phyloP scores from a whole-genome alignment of 2,329 filamentous ascomycete species.

The Epichloe coenophiala region DNA sequence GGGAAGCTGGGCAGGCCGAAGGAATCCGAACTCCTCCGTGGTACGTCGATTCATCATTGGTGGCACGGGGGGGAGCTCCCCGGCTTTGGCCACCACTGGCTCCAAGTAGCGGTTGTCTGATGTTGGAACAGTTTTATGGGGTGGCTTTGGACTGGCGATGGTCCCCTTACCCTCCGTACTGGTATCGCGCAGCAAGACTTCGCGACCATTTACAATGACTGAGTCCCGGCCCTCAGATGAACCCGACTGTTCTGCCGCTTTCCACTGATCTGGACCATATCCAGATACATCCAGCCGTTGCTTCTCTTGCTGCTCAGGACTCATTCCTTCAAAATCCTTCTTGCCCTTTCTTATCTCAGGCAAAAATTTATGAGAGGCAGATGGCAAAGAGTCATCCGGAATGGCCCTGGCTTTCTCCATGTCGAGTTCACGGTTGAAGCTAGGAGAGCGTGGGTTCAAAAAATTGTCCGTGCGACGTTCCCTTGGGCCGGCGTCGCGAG shows the following conservation, averaged over 20 bases:
- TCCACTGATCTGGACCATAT: slow-evolving; percentile 64
- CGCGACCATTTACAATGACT: slow-evolving; percentile 50
- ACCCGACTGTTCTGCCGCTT: slow-evolving; percentile 46
- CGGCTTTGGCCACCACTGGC: slow-evolving; percentile 24
- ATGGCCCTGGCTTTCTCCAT: slow-evolving; percentile 36
- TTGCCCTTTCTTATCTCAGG: slow-evolving; percentile 1
- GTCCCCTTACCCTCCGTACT: slow-evolving; percentile 51
- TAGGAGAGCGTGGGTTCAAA: slow-evolving; percentile 22
- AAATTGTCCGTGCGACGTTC: slow-evolving; percentile 29
- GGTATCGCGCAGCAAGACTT: slow-evolving; percentile 55
- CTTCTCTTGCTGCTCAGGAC: slow-evolving; percentile 29
- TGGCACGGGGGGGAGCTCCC: slow-evolving; percentile 45
- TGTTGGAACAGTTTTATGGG: slow-evolving; percentile 11
- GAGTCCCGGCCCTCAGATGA: slow-evolving; percentile 57
- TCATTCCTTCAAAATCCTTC: neutral
- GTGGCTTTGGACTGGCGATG: slow-evolving; percentile 28
- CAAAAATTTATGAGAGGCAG: neutral
- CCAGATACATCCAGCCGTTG: slow-evolving; percentile 69
- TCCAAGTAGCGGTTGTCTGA: slow-evolving; percentile 21
- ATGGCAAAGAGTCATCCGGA: slow-evolving; percentile 8
- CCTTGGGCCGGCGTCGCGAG: neutral
- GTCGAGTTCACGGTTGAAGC: slow-evolving; percentile 58
- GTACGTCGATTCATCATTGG: slow-evolving; percentile 41
- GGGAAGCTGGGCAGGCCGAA: slow-evolving; percentile 59
- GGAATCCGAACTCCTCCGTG: slow-evolving; percentile 54